These are phyloP conservation scores for Aspergillus avenaceus DNA, from an alignment of 495 filamentous ascomycete species.

Conservation along the genomic window DNA sequence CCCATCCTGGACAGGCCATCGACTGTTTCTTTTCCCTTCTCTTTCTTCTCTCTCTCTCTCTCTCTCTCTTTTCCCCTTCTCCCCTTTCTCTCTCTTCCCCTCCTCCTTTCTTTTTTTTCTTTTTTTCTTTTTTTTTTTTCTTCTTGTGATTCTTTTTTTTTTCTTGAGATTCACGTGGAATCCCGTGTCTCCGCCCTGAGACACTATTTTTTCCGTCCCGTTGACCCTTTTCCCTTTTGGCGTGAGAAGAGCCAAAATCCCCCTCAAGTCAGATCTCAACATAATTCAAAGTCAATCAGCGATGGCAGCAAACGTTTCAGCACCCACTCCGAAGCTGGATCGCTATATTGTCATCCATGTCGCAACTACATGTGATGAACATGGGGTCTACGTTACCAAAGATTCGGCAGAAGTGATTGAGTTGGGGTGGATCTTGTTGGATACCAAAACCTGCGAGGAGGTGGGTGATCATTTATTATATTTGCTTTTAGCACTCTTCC, in stretches of 20 bases:
- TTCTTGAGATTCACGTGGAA: neutral
- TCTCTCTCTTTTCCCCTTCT: conserved; percentile 19
- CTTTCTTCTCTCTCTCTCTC: conserved; percentile 17
- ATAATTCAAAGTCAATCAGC: conserved; percentile 19
- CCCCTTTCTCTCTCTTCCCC: conserved; percentile 20
- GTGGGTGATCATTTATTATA: conserved; percentile 43
- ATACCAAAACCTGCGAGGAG: conserved; percentile 88
- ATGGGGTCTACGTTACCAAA: conserved; percentile 98
- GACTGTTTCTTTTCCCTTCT: conserved; percentile 18
- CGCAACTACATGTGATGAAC: conserved; percentile 97
- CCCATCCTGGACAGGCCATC: conserved; percentile 8
- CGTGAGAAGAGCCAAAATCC: conserved; percentile 15
- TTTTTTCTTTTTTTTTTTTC: conserved; percentile 15
- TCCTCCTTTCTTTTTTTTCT: conserved; percentile 28
- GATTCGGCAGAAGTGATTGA: conserved; percentile 99
- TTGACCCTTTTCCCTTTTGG: conserved; percentile 20
- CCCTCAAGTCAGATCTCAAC: conserved; percentile 4
- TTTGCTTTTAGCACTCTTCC: conserved; percentile 5
- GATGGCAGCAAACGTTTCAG: conserved; percentile 48
- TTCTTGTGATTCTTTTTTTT: conserved; percentile 13
- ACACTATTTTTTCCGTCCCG: conserved; percentile 15
- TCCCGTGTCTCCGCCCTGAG: conserved; percentile 6
- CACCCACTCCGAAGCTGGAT: conserved; percentile 68
- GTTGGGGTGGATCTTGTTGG: conserved; percentile 93
- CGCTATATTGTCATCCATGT: conserved; percentile 97